Evolutionary conservation across 345 rosid species (phyloP), one percentile per base, ranked within the genome.

Genomic region (Eucalyptus curtisii): DNA sequence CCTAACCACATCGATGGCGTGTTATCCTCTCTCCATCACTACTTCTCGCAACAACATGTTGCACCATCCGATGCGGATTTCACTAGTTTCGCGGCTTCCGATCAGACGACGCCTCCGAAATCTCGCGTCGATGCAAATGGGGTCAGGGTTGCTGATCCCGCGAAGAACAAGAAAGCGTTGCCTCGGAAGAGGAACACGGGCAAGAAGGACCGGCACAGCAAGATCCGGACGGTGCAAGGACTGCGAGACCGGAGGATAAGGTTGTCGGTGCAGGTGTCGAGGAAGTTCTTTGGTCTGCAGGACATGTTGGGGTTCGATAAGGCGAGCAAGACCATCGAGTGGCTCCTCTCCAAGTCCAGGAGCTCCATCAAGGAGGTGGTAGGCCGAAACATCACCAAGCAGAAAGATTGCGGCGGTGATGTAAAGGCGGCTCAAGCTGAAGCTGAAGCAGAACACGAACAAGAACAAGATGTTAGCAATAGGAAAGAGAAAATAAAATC

Each of bases 281-380:
- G 96, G 52, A 93, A 91, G 87, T 96, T 96, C 92, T 96, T 96
- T 84, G 94, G 93, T 91, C 95, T 96, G 88, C 98, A 96, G 88
- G 98, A 96, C 89, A 94, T 92, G 94, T 90, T 96, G 50, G 97
- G 97, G 52, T 96, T 96, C 88, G 97, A 96, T 88, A 96, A 95
- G 88, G 95, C 97, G 2, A 96, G 98, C 92, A 95, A 93, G 87
- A 96, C 98, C 20, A 92, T 96, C 4, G 98, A 96, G 90, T 96
- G 98, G 98, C 93, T 96, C 87, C 89, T 97, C 88, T 91, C 96
- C 55, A 94, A 94, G 92, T 97, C 98, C 13, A 97, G 91, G 91
- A 88, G 90, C 20, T 95, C 98, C 6, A 96, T 97, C 88, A 95
- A 93, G 88, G 95, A 96, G 89, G 90, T 96, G 15, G 89, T 66